phyloP scores from a whole-genome alignment of 805 yeast genomes.

The Saturnispora sekii region DNA sequence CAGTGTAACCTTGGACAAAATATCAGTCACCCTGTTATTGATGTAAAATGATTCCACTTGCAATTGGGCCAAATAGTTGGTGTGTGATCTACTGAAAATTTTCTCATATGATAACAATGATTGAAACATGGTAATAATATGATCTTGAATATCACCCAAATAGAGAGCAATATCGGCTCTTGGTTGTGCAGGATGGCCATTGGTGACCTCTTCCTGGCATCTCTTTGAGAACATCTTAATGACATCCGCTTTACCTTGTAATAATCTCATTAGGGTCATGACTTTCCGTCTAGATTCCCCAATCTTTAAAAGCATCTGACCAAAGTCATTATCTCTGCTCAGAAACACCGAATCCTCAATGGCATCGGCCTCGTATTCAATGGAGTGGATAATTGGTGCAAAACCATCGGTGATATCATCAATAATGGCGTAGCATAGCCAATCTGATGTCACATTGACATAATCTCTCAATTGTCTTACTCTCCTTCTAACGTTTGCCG shows the following conservation, averaged over 20 bases:
- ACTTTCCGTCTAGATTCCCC: conserved; percentile 87
- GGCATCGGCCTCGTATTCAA: conserved; percentile 74
- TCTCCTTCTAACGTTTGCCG: conserved; percentile 73
- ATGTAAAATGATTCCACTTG: conserved; percentile 89
- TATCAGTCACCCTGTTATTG: conserved; percentile 74
- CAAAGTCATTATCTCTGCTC: conserved; percentile 64
- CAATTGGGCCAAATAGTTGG: conserved; percentile 86
- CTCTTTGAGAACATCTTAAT: conserved; percentile 93
- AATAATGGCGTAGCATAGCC: conserved; percentile 74
- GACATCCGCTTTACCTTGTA: conserved; percentile 93
- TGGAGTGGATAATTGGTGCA: conserved; percentile 69
- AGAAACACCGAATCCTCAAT: conserved; percentile 81
- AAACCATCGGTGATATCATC: conserved; percentile 82
- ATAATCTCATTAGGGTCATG: conserved; percentile 82
- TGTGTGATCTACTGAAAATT: conserved; percentile 83
- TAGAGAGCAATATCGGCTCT: conserved; percentile 87
- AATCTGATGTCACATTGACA: conserved; percentile 68
- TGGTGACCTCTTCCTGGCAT: conserved; percentile 61
- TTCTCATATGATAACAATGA: conserved; percentile 84
- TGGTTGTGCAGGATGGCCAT: conserved; percentile 42
- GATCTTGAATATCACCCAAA: conserved; percentile 94
- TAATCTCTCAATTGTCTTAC: conserved; percentile 71
- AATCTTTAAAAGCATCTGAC: conserved; percentile 67
- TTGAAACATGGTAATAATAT: conserved; percentile 92
- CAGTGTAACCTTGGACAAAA: conserved; percentile 81